Evolutionary conservation across 371 early-diverging fungal genomes (phyloP), one percentile per base, ranked within the genome.

Genomic region (Mucor velutinosus): DNA sequence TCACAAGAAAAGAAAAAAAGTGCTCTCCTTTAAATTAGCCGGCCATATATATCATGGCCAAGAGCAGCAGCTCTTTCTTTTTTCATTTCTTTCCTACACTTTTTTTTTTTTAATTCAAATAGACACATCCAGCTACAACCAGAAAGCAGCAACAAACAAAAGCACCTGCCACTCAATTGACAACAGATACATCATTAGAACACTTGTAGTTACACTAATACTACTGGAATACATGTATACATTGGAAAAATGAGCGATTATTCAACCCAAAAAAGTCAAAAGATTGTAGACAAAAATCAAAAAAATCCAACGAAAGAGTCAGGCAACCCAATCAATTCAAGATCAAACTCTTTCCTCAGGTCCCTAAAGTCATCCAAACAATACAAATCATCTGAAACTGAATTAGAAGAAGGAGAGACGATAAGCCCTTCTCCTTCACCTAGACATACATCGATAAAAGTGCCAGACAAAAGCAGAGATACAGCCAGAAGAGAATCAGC

Each of bases 361-460:
- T 43, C 53, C 4, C 21, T 37, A 2, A 63, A 63, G 53, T 55
- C 53, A 19, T 53, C 57, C 7, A 64, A 64, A 7, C 29, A 17
- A 14, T 23, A 49, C 53, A 60, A 59, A 37, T n/a, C 37, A 53
- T 59, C 60, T 37, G 71, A 71, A 19, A 43, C 58, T 11, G 74
- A 73, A 61, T 30, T 73, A n/a, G 74, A 73, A 33, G 74, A 73
- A 57, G 74, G 74, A 1, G 74, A 73, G 51, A 73, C 70, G 0
- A 58, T 73, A 25, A 73, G 70, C 14, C 70, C 74, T 1, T 69
- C 74, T 0, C 74, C 74, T 21, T 73, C 74, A 6, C 74, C 70
- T 15, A 56, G 23, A 4, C 43, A 33, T 5, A 35, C 66, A 21
- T 3, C 45, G 8, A 53, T 55, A 15, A n/a, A 51, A 51, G 51